These are phyloP conservation scores for Cyberlindnera americana DNA, from an alignment of 805 yeast genomes.

Conservation along the genomic window DNA sequence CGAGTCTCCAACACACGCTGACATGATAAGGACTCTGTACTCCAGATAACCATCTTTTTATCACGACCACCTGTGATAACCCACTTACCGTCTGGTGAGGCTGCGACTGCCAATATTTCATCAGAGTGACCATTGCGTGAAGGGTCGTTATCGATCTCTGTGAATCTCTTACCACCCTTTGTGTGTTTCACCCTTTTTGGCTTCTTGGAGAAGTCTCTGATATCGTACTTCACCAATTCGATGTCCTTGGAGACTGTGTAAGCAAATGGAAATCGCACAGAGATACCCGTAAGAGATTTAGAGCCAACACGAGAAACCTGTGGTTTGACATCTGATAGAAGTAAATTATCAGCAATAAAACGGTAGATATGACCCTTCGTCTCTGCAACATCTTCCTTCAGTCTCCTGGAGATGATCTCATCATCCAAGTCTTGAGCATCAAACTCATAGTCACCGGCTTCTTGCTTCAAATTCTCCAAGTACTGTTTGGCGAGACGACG, in stretches of 20 bases:
- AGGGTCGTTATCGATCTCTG: constrained; percentile 40
- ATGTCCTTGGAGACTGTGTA: constrained; percentile 82
- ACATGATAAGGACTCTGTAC: constrained; percentile 71
- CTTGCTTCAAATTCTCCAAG: constrained; percentile 68
- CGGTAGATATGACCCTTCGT: constrained; percentile 80
- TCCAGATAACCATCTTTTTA: constrained; percentile 79
- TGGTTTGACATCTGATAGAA: constrained; percentile 37
- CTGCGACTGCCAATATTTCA: constrained; percentile 75
- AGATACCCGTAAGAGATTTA: constrained; percentile 46
- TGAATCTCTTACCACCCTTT: constrained; percentile 56
- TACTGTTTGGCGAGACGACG: constrained; percentile 93
- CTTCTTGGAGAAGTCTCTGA: constrained; percentile 47
- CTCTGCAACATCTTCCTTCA: constrained; percentile 87
- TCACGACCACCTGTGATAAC: constrained; percentile 92
- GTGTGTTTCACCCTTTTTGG: constrained; percentile 64
- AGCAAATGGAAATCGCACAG: constrained; percentile 43
- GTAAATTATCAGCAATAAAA: constrained; percentile 51
- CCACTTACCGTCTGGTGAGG: constrained; percentile 80
- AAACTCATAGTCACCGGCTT: constrained; percentile 51
- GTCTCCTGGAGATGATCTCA: constrained; percentile 76
- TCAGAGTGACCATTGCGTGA: constrained; percentile 70
- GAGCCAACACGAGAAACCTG: constrained; percentile 57
- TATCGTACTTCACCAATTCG: constrained; percentile 77
- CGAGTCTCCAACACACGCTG: constrained; percentile 73
- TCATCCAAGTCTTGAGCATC: constrained; percentile 91